These are phyloP conservation scores for Penicillium sp. DNA, from an alignment of 2,329 filamentous ascomycete species.

Conservation along the genomic window DNA sequence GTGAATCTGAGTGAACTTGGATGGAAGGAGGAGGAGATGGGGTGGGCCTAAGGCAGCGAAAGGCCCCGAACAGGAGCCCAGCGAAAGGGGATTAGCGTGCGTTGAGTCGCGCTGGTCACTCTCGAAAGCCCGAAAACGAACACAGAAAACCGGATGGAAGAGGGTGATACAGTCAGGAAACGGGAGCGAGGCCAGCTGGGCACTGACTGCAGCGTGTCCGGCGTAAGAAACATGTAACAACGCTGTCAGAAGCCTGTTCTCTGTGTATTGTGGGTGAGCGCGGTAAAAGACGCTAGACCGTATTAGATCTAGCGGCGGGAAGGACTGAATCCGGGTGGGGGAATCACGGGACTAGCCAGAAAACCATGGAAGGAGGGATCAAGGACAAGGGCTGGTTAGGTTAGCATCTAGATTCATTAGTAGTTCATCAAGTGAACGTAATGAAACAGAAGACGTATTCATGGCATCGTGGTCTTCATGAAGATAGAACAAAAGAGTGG, in stretches of 20 bases:
- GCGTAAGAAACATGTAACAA: neutral
- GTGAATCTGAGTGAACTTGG: slow-evolving; percentile 20
- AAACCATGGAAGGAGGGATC: neutral
- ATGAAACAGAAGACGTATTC: neutral
- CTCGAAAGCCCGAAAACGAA: slow-evolving; percentile 14
- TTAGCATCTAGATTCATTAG: slow-evolving; percentile 1
- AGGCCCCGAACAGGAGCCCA: slow-evolving; percentile 16
- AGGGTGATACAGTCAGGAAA: neutral
- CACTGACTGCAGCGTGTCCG: neutral
- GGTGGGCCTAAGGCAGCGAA: slow-evolving; percentile 27
- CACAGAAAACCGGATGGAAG: neutral
- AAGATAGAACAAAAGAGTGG: neutral
- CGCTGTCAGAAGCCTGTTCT: neutral
- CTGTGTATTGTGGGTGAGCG: neutral
- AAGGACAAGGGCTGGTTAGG: neutral
- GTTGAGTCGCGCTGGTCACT: slow-evolving; percentile 3
- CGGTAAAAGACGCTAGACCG: slow-evolving; percentile 5
- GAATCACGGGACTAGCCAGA: slow-evolving; percentile 11
- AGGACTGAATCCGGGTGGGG: slow-evolving; percentile 14
- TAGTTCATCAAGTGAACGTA: neutral
- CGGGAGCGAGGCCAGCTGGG: neutral
- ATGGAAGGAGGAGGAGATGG: slow-evolving; percentile 25
- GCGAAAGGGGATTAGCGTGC: slow-evolving; percentile 21
- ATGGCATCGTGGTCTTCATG: neutral
- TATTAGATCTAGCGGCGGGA: slow-evolving; percentile 11